Base-by-base conservation (phyloP, 805 yeast species). In the Candida succiphila region DNA sequence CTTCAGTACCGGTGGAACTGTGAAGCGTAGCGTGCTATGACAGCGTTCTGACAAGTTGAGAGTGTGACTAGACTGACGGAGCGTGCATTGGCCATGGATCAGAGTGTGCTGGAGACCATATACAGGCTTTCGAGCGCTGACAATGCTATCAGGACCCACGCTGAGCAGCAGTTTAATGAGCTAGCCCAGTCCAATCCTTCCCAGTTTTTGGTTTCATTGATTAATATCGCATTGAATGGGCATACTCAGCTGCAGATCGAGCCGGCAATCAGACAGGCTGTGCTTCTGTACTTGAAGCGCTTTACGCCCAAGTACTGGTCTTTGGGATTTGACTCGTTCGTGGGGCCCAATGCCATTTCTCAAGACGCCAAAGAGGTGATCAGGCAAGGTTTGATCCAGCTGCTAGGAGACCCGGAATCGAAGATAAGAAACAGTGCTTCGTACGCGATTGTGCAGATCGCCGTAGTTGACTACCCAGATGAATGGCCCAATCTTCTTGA, bases 391-490 rank as follows among this genome's bases (percentile, higher is more conserved):
- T 60, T 87, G 24, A 38, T 88, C 27, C 40, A 50, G 3, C 51
- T 84, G 21, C 61, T 73, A 15, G 63, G 61, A 6, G 54, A 64
- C 3, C 56, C 63, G 1, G 69, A 70, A 39, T 61, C 80, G 8
- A 83, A 79, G 45, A 60, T 88, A 13, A 65, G 85, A 37, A 69
- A 67, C 21, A 69, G 82, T 32, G 72, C 82, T 2, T 75, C 88
- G 2, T 78, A 84, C 42, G 78, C 83, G 13, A 71, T 87, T 14
- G 82, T 82, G 5, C 94, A 83, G 46, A 83, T 89, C 13, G 86
- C 95, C 1, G 80, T 82, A 3, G 82, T 78, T 2, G 98, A 89
- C 49, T 89, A 73, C 48, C 98, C 98, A 0, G 97, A 92, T 49
- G 94, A 86, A 51, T 89, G 97, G 97, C 95, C 96, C 1, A 68